Evolutionary conservation across 2,329 filamentous ascomycete species (phyloP).

Genomic region (Elsinoe necatrix): DNA sequence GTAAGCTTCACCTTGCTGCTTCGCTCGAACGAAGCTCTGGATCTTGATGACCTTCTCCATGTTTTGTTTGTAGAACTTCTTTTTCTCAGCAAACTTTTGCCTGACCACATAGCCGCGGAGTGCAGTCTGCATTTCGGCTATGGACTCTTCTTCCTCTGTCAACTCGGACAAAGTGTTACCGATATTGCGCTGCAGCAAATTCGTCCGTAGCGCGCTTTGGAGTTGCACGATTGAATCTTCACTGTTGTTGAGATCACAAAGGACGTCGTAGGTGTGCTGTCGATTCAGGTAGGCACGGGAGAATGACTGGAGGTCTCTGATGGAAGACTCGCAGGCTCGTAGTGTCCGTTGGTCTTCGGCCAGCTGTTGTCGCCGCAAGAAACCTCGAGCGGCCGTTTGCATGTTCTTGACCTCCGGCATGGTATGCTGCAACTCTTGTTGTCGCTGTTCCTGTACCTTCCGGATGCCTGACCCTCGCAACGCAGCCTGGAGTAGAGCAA

Average conservation of each 20-base stretch:
- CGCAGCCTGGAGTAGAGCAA: slow-evolving; percentile 34
- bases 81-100: slow-evolving; percentile 70
- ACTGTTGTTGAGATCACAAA: slow-evolving; percentile 62
- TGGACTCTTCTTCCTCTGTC: slow-evolving; percentile 70
- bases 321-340: slow-evolving; percentile 47
- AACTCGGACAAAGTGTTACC: slow-evolving; percentile 67
- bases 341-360: slow-evolving; percentile 45
- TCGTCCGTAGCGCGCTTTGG: slow-evolving; percentile 69
- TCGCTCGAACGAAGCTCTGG: slow-evolving; percentile 89
- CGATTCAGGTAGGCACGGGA: slow-evolving; percentile 59
- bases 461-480: slow-evolving; percentile 28
- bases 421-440: slow-evolving; percentile 36
- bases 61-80: slow-evolving; percentile 82
- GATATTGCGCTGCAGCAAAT: slow-evolving; percentile 66
- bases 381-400: slow-evolving; percentile 46
- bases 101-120: slow-evolving; percentile 68
- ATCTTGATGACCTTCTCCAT: slow-evolving; percentile 99
- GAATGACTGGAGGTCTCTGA: slow-evolving; percentile 57
- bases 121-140: slow-evolving; percentile 66
- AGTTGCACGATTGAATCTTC: slow-evolving; percentile 59
- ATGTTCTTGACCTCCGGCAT: slow-evolving; percentile 38
- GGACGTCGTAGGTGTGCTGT: slow-evolving; percentile 51
- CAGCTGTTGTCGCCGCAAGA: slow-evolving; percentile 37
- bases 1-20: slow-evolving; percentile 95
- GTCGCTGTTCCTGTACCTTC: slow-evolving; percentile 16